Evolutionary conservation across 192 early-diverging fungal genomes (phyloP), one percentile per base, ranked within the genome.

Genomic region (Diversispora eburnea): DNA sequence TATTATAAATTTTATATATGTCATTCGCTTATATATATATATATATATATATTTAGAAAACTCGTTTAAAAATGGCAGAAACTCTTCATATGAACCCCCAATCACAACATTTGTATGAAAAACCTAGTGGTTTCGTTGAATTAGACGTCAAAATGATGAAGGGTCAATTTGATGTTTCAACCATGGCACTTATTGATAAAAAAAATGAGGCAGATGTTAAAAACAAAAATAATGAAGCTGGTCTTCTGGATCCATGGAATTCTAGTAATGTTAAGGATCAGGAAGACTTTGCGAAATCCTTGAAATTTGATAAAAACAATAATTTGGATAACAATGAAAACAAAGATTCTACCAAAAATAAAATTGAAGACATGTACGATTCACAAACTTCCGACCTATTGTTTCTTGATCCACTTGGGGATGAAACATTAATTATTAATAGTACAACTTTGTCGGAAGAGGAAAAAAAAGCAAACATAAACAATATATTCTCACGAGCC

Each of bases 401-500:
- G 8, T 10, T 70, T 10, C 20, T 73, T 54, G 61, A 73, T 73
- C 56, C 56, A 19, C 33, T 73, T 25, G 72, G 48, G 22, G 72
- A 73, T 43, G 72, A 73, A 56, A 48, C 15, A 12, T 0, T 25
- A 3, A 64, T 73, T n/a, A 42, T 55, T 6, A 54, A 5, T 33
- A 48, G 63, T 41, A 9, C 71, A 8, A 76, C 76, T 48, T 77
- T 85, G 25, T 20, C 84, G 10, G 84, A 83, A 60, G 80, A 81
- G 69, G 81, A 87, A 49, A 90, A 91, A 76, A 84, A 67, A 67
- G 74, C 81, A 62, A 82, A 83, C 42, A 79, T 90, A 17, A 88
- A 85, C 45, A 86, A 87, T 70, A 74, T 88, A 5, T 91, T 94
- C 74, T 84, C 88, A 9, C 84, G 86, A 60, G 88, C 90, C 3